phyloP scores from a whole-genome alignment of 2,329 filamentous ascomycete genomes.

The Ramichloridium luteum region DNA sequence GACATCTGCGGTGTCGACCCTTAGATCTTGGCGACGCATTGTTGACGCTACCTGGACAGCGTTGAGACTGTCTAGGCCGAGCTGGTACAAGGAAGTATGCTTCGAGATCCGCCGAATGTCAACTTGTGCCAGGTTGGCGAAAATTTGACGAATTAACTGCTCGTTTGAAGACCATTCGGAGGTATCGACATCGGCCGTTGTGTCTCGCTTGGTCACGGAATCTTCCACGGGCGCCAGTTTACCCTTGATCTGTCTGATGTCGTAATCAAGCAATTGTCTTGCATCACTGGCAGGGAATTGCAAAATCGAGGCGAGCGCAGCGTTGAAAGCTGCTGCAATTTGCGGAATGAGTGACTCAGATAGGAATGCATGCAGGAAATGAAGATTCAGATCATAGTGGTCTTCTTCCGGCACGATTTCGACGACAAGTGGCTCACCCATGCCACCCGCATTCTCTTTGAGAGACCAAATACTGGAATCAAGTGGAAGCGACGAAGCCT shows the following conservation, averaged over 20 bases:
- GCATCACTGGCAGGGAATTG: conserved; percentile 19
- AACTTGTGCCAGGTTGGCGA: conserved; percentile 48
- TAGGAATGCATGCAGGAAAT: conserved; percentile 51
- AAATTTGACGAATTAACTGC: conserved; percentile 39
- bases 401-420: conserved; percentile 52
- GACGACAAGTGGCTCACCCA: conserved; percentile 55
- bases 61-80: conserved; percentile 88
- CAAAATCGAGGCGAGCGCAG: conserved; percentile 17
- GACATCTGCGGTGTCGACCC: conserved; percentile 58
- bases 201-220: neutral
- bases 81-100: conserved; percentile 64
- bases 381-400: conserved; percentile 36
- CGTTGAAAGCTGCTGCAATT: conserved; percentile 21
- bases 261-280: conserved; percentile 11
- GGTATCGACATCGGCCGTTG: conserved; percentile 1
- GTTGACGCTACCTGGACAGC: conserved; percentile 62
- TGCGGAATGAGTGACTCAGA: conserved; percentile 23
- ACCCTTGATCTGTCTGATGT: conserved; percentile 7
- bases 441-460: conserved; percentile 53
- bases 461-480: conserved; percentile 39
- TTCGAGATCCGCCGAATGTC: conserved; percentile 40
- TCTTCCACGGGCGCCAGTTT: conserved; percentile 8
- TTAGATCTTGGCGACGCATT: conserved; percentile 48
- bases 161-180: conserved; percentile 42
- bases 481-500: conserved; percentile 43